Percentiles rank a stretch among this genome's conserved stretches.
Conservation (phyloP, 2,329 filamentous ascomycete genomes). For the Tolypocladium capitatum region DNA sequence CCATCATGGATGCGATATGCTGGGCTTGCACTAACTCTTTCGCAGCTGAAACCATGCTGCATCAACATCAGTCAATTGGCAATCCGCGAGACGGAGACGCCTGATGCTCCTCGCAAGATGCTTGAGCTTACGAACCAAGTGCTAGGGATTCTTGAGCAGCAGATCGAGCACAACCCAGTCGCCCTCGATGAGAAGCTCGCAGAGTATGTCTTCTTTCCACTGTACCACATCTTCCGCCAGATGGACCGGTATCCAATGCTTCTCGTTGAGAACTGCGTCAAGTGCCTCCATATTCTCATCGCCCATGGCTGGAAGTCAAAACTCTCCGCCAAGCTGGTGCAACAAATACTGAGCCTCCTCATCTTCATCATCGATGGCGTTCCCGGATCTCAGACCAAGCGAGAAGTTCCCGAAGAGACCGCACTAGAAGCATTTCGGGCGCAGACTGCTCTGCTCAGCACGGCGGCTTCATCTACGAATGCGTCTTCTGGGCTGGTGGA, state of each 20-base stretch:
- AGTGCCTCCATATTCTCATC: conserved; percentile 62
- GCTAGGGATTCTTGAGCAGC: conserved; percentile 30
- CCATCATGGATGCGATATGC: no score
- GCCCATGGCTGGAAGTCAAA: conserved; percentile 64
- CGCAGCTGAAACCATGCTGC: conserved; percentile 49
- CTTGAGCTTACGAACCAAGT: conserved; percentile 31
- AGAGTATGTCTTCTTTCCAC: conserved; percentile 89
- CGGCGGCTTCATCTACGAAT: conserved; percentile 36
- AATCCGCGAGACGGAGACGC: conserved; percentile 31
- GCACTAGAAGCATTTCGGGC: conserved; percentile 57
- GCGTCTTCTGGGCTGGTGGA: conserved; percentile 37
- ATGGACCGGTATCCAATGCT: conserved; percentile 58
- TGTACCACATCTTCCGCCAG: conserved; percentile 73
- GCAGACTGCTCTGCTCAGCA: conserved; percentile 50
- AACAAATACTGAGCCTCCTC: conserved; percentile 75
- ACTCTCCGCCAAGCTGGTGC: conserved; percentile 59
- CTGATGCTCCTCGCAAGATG: conserved; percentile 29
- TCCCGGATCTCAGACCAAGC: conserved; percentile 35
- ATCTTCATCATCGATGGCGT: conserved; percentile 68
- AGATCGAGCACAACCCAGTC: conserved; percentile 27
- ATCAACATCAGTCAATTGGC: conserved; percentile 46
- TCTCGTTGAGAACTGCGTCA: conserved; percentile 62
- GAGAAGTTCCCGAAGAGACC: conserved; percentile 56
- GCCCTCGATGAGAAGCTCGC: conserved; percentile 68
- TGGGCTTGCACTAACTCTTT: conserved; percentile 1